Evolutionary conservation across 2,329 filamentous ascomycete genomes (phyloP).

Genomic region (Xylaria hypoxylon): DNA sequence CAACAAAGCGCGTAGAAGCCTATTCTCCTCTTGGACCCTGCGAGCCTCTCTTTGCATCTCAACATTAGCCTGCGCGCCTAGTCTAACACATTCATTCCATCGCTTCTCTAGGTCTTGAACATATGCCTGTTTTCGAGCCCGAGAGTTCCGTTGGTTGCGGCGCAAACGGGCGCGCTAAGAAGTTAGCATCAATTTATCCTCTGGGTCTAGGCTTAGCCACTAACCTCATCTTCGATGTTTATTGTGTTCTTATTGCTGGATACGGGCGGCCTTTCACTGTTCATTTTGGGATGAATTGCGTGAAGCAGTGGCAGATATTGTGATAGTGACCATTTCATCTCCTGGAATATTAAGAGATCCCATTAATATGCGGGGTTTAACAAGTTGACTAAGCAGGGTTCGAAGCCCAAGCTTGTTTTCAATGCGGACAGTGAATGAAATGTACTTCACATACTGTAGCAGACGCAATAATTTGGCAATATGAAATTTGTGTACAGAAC

Average conservation of each 20-base stretch:
- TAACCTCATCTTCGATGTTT: constrained; percentile 8
- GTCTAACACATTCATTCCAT: constrained; percentile 25
- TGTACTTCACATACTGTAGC: neutral
- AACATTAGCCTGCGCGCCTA: constrained; percentile 25
- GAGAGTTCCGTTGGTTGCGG: constrained; percentile 33
- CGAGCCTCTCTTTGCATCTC: constrained; percentile 32
- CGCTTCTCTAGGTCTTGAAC: constrained; percentile 25
- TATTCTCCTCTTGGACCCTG: constrained; percentile 25
- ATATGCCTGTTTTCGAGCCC: constrained; percentile 31
- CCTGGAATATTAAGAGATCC: neutral
- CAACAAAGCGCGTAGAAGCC: constrained; percentile 21
- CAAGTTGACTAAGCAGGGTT: neutral
- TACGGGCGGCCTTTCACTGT: neutral
- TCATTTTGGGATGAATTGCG: neutral
- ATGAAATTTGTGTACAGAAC: no score
- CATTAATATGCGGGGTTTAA: neutral
- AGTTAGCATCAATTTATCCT: neutral
- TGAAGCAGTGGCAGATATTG: no score
- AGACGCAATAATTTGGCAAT: no score
- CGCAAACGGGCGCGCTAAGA: constrained; percentile 27
- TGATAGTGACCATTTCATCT: neutral
- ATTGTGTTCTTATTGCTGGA: neutral
- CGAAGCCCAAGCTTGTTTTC: neutral
- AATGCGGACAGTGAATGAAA: neutral
- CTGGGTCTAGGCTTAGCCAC: neutral